These are phyloP conservation scores for Sideroxylon spinosum DNA, from an alignment of 179 eudicot genomes.

Conservation along the genomic window DNA sequence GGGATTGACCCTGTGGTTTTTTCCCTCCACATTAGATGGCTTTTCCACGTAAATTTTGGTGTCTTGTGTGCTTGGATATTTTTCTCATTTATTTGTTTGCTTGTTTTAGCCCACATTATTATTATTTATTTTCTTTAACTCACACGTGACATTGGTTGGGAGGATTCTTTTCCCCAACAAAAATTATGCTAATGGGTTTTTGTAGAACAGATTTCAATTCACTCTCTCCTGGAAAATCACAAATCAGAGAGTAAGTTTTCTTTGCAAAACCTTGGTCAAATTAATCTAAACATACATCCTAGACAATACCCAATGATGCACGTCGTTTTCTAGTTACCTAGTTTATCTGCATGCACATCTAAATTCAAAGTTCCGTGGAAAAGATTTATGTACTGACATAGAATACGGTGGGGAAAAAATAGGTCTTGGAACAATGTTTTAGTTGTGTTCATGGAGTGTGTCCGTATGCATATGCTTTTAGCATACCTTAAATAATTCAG, in stretches of 20 bases:
- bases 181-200: neutral
- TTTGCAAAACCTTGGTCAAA: neutral
- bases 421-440: neutral
- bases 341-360: neutral
- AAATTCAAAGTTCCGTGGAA: neutral
- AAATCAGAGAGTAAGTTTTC: neutral
- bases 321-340: neutral
- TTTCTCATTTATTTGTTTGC: too few species aligned
- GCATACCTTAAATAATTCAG: neutral
- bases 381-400: neutral
- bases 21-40: too few species aligned
- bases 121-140: too few species aligned
- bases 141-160: too few species aligned
- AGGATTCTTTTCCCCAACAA: too few species aligned
- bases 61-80: too few species aligned
- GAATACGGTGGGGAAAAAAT: neutral
- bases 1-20: too few species aligned
- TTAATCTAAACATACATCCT: neutral
- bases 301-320: neutral
- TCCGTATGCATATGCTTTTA: neutral
- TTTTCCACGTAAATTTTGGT: too few species aligned
- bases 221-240: neutral
- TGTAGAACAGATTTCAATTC: neutral
- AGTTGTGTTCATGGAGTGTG: neutral
- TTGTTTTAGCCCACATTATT: too few species aligned